Conservation (phyloP, 2,329 filamentous ascomycete species). For the Alternaria solani region DNA sequence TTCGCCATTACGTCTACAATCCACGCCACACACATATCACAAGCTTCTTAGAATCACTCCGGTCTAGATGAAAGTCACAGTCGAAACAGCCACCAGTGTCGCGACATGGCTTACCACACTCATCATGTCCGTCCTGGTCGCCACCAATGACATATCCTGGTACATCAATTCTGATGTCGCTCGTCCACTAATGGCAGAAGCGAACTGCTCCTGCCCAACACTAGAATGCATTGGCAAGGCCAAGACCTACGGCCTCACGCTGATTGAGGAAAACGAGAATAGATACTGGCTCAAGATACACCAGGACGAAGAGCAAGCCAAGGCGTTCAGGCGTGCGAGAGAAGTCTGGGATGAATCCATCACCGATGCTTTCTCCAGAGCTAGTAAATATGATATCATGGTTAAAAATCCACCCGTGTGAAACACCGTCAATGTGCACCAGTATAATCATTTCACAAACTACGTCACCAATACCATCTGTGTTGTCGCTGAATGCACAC, state of each 20-base stretch:
- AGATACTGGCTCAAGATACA: not conserved
- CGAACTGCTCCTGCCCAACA: not conserved
- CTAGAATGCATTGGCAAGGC: not conserved
- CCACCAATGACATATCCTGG: constrained; percentile 1
- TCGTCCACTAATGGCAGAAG: not conserved
- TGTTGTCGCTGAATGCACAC: not conserved
- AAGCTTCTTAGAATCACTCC: not conserved
- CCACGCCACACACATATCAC: not conserved
- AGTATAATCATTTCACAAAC: not conserved
- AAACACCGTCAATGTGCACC: not conserved
- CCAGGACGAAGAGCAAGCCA: not conserved
- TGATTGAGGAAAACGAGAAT: not conserved
- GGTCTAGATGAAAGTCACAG: not conserved
- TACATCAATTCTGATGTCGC: not conserved
- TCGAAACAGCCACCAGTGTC: not conserved
- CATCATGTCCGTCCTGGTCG: not conserved
- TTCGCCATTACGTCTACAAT: not conserved
- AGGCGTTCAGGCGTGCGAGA: not conserved
- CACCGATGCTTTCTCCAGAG: not conserved
- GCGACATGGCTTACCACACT: not conserved
- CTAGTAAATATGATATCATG: not conserved
- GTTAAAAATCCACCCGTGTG: not conserved
- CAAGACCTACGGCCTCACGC: not conserved
- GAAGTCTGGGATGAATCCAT: not conserved
- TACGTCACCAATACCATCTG: not conserved